phyloP scores from a whole-genome alignment of 805 yeast genomes.

The Ogataea nonfermentans region DNA sequence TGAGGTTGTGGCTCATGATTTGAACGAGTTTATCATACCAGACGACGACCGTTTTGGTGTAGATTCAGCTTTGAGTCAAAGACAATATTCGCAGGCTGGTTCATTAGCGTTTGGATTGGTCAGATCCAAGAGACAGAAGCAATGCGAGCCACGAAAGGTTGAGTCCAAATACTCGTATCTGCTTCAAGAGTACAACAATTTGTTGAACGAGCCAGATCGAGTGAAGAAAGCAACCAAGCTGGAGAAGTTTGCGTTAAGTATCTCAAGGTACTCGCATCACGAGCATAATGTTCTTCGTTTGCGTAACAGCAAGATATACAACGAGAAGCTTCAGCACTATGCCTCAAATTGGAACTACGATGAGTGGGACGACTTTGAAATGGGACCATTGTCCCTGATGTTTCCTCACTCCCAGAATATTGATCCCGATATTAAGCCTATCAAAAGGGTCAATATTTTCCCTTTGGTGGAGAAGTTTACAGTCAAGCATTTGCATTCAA shows the following conservation, averaged over 20 bases:
- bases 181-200: slow-evolving; percentile 21
- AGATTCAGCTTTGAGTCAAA: neutral
- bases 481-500: slow-evolving; percentile 55
- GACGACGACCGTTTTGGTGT: slow-evolving; percentile 12
- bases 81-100: slow-evolving; percentile 8
- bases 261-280: slow-evolving; percentile 29
- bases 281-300: slow-evolving; percentile 29
- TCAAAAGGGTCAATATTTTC: slow-evolving; percentile 64
- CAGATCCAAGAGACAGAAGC: slow-evolving; percentile 12
- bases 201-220: slow-evolving; percentile 23
- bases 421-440: slow-evolving; percentile 38
- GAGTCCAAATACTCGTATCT: slow-evolving; percentile 20
- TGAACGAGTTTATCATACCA: slow-evolving; percentile 23
- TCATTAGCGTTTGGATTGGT: neutral
- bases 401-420: slow-evolving; percentile 23
- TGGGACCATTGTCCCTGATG: slow-evolving; percentile 25
- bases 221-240: slow-evolving; percentile 28
- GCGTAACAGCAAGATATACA: slow-evolving; percentile 28
- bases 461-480: slow-evolving; percentile 93
- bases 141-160: slow-evolving; percentile 9
- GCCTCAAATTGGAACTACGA: slow-evolving; percentile 45
- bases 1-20: slow-evolving; percentile 46
- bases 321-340: slow-evolving; percentile 25
- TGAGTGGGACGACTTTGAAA: slow-evolving; percentile 36
- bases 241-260: slow-evolving; percentile 29